These are phyloP conservation scores for Rubia yunnanensis DNA, from an alignment of 257 asterid genomes.

Conservation along the genomic window DNA sequence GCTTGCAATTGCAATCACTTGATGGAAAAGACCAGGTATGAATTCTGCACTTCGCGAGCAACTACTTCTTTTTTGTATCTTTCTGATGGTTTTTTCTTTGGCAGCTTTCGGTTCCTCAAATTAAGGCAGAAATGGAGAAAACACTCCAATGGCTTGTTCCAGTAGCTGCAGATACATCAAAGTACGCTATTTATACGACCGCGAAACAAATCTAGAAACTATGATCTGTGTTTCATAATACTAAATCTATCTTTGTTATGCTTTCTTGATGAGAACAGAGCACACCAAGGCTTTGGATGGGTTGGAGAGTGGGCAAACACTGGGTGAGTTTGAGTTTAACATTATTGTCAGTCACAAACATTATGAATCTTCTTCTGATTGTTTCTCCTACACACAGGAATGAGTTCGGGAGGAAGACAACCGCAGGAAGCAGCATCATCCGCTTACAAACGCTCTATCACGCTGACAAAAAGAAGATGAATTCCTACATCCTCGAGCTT, in stretches of 20 bases:
- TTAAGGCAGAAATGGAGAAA: constrained; percentile 92
- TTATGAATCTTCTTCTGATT: not conserved
- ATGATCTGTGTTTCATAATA: not conserved
- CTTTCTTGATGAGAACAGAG: constrained; percentile 37
- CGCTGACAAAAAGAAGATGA: constrained; percentile 69
- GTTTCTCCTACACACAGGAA: constrained; percentile 31
- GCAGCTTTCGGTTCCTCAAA: constrained; percentile 74
- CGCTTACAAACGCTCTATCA: constrained; percentile 90
- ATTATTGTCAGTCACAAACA: not conserved
- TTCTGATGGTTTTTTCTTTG: constrained; percentile 7
- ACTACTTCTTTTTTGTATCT: not conserved
- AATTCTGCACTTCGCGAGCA: not conserved
- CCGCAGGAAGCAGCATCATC: constrained; percentile 36
- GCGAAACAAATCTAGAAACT: not conserved
- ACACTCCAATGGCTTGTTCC: constrained; percentile 95
- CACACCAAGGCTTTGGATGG: constrained; percentile 99
- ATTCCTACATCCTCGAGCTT: constrained; percentile 59
- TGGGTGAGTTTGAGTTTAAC: constrained; percentile 53
- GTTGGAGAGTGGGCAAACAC: constrained; percentile 99
- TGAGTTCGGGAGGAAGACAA: constrained; percentile 65
- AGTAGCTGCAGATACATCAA: constrained; percentile 78
- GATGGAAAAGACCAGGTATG: constrained; percentile 61
- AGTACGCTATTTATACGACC: constrained; percentile 28
- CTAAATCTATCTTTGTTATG: constrained; percentile 12
- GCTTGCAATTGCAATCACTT: constrained; percentile 30